These are phyloP conservation scores for Kalmusia sp. DNA, from an alignment of 2,329 filamentous ascomycete species.

Conservation along the genomic window DNA sequence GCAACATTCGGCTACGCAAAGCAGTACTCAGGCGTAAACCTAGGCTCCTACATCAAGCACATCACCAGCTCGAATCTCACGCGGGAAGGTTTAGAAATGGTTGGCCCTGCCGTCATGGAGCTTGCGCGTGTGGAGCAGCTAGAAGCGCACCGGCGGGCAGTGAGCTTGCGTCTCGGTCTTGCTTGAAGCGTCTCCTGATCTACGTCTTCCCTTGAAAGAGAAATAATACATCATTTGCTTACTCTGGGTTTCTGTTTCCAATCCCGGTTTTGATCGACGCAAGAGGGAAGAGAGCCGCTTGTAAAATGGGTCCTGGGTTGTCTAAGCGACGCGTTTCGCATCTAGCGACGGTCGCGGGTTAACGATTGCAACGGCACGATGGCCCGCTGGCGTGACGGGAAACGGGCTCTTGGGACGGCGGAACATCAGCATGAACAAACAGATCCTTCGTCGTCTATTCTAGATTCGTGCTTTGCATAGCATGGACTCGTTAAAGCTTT, in stretches of 20 bases:
- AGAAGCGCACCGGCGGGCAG: constrained; percentile 85
- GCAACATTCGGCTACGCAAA: constrained; percentile 98
- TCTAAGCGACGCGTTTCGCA: not conserved
- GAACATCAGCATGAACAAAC: not conserved
- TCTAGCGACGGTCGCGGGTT: not conserved
- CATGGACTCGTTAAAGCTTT: too few relatives aligned
- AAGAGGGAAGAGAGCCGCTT: not conserved
- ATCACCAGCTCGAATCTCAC: constrained; percentile 95
- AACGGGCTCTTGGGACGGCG: not conserved
- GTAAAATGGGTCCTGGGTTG: not conserved
- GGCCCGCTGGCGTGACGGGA: not conserved
- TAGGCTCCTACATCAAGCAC: constrained; percentile 96
- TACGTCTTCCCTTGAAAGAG: not conserved
- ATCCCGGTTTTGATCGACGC: too few relatives aligned
- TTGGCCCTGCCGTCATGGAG: constrained; percentile 91
- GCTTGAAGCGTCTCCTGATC: constrained; percentile 20
- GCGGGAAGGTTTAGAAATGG: constrained; percentile 81
- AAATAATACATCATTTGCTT: not conserved
- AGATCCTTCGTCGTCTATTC: too few relatives aligned
- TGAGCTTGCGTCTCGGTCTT: constrained; percentile 66
- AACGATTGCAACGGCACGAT: not conserved
- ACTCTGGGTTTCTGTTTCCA: not conserved
- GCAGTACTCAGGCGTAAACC: constrained; percentile 97
- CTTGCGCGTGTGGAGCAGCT: constrained; percentile 92
- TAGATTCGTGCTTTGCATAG: too few relatives aligned